A percentile compares a stretch with the other conserved stretches of the same genome.
Evolutionary conservation across 768 basidiomycete genomes (phyloP).

Genomic region (Gloeophyllum trabeum): DNA sequence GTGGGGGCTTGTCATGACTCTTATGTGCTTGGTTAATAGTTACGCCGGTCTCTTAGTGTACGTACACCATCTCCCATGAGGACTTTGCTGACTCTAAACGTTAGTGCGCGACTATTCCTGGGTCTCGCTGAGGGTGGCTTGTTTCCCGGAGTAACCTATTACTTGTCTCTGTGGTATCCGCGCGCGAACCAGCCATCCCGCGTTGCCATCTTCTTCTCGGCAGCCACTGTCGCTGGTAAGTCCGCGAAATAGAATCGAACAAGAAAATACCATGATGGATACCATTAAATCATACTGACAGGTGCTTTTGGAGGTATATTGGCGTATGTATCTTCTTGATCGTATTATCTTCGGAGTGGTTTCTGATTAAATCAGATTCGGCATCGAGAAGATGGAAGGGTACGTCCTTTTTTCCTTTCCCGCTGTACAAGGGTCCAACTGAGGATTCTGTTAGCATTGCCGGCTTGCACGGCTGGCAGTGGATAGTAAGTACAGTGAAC

Average conservation of each 20-base stretch:
- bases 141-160: slow-evolving; percentile 26
- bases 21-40: slow-evolving; percentile 26
- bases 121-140: slow-evolving; percentile 37
- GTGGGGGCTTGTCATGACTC: slow-evolving; percentile 27
- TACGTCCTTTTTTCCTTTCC: slow-evolving; percentile 4
- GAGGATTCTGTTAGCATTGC: slow-evolving; percentile 8
- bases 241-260: neutral
- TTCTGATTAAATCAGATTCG: slow-evolving; percentile 9
- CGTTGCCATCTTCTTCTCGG: slow-evolving; percentile 54
- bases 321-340: slow-evolving; percentile 17
- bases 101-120: slow-evolving; percentile 29
- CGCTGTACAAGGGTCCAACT: neutral
- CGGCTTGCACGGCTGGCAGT: slow-evolving; percentile 30
- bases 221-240: slow-evolving; percentile 41
- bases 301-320: slow-evolving; percentile 36
- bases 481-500: slow-evolving; percentile 31
- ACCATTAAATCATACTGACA: no score
- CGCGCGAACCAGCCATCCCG: slow-evolving; percentile 44
- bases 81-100: neutral
- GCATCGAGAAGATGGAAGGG: slow-evolving; percentile 35
- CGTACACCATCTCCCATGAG: slow-evolving; percentile 8
- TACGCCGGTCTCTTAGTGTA: slow-evolving; percentile 20
- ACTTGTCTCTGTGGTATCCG: slow-evolving; percentile 50
- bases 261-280: neutral
- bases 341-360: no score